A percentile compares a stretch with the other conserved stretches of the same genome.
These are phyloP conservation scores for Magnusiomyces sp. DNA, from an alignment of 1,139 yeast genomes.

Conservation along the genomic window DNA sequence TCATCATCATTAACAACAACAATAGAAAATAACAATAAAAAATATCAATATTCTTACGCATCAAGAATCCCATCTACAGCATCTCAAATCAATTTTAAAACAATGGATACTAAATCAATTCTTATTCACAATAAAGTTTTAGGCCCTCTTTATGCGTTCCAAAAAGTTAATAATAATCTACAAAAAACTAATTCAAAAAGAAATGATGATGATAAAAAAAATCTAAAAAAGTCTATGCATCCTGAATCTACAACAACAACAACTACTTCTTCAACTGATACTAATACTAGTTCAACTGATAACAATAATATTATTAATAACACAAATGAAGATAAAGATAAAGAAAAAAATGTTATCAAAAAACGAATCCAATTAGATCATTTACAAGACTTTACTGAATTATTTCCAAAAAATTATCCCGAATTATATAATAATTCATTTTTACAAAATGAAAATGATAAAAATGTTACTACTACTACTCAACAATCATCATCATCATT, in stretches of 20 bases:
- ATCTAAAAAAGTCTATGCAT: slow-evolving; percentile 13
- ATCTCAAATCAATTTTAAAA: slow-evolving; percentile 41
- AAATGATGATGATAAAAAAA: slow-evolving; percentile 3
- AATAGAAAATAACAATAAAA: slow-evolving; percentile 9
- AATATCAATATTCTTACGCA: slow-evolving; percentile 46
- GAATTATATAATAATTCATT: not conserved
- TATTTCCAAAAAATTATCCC: slow-evolving; percentile 1
- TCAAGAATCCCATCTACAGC: slow-evolving; percentile 41
- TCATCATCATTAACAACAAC: slow-evolving; percentile 1
- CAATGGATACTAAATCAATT: slow-evolving; percentile 35
- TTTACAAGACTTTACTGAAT: slow-evolving; percentile 6
- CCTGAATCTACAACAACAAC: no score
- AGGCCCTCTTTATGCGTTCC: slow-evolving; percentile 49
- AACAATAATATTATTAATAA: no score
- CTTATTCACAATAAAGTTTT: slow-evolving; percentile 44
- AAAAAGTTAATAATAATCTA: slow-evolving; percentile 28
- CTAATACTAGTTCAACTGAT: no score
- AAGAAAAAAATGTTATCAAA: not conserved
- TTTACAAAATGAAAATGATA: no score
- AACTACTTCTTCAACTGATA: no score
- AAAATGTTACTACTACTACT: no score
- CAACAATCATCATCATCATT: no score
- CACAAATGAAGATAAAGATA: no score
- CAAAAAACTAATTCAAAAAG: slow-evolving; percentile 9
- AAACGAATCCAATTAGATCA: slow-evolving; percentile 10